Evolutionary conservation across 148 eudicot species (phyloP), one percentile per base, ranked within the genome.

Genomic region (Rhododendron simsii): DNA sequence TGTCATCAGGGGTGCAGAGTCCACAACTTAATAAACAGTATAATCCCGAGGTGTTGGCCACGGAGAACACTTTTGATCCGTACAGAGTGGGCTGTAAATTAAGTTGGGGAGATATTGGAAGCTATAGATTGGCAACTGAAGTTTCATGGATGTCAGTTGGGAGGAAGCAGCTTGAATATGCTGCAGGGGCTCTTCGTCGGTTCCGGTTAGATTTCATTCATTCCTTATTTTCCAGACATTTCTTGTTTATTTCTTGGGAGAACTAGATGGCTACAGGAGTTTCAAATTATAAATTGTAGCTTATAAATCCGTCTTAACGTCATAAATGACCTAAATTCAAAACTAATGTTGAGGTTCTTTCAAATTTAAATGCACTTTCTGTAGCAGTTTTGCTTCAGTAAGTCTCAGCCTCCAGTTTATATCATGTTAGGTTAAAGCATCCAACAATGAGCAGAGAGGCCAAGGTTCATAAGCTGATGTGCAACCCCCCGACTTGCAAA

Each of bases 91-190:
- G 75, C 59, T 71, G 74, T 59, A 85, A 85, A 26, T 55, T 85
- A 59, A 85, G 86, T 78, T 85, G 86, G 86, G 86, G 55, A 78
- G 82, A 85, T 41, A 85, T 85, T 77, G 86, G 86, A 55, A 77
- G 74, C 74, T 85, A 85, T 59, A 67, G 86, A 39, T 85, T 85
- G 61, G 82, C 86, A 18, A 78, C 74, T n/a, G 86, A 85, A 61
- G 86, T 85, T 39, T 85, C 86, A 55, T 85, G 86, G 86, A 85
- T 85, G 86, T 85, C 86, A 14, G 86, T 85, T 23, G 86, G 86
- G 41, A 85, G 63, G 82, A 85, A 77, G 53, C 86, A 85, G 78
- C 81, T 85, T 63, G 86, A 85, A 57, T 85, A 85, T 85, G 86
- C 86, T 85, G 82, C 86, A 35, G 86, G 82, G 55, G 86, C 86